phyloP scores from a whole-genome alignment of 1,139 yeast species.

The Wickerhamomyces sp. region DNA sequence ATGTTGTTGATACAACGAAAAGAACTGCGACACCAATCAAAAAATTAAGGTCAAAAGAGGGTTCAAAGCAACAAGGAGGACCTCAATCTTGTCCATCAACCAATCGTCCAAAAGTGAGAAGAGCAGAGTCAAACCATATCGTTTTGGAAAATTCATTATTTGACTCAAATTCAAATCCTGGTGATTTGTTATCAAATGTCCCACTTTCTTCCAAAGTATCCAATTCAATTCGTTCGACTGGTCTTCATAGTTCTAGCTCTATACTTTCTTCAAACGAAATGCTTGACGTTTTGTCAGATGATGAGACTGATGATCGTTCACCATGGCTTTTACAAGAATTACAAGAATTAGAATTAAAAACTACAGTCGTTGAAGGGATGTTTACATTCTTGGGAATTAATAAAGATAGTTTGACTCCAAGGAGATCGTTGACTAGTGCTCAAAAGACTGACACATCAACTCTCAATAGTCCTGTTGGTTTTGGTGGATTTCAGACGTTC shows the following conservation, averaged over 20 bases:
- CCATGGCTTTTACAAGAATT: conserved; percentile 70
- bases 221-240: conserved; percentile 4
- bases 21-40: background rate
- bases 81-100: background rate
- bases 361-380: conserved; percentile 71
- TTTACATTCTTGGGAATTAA: conserved; percentile 69
- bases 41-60: conserved; percentile 27
- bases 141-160: conserved; percentile 29
- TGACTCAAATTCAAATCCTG: conserved; percentile 68
- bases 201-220: conserved; percentile 57
- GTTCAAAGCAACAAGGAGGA: background rate
- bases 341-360: conserved; percentile 65
- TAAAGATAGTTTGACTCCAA: conserved; percentile 31
- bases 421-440: conserved; percentile 1
- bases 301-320: conserved; percentile 29
- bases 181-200: conserved; percentile 78
- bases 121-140: conserved; percentile 54
- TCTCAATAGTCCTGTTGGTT: conserved; percentile 20
- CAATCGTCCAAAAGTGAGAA: conserved; percentile 8
- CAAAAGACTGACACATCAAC: conserved; percentile 10
- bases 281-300: conserved; percentile 4
- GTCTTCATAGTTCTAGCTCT: background rate
- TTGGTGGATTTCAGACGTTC: conserved; percentile 16
- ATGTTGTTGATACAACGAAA: too few species aligned
- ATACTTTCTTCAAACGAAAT: background rate